Base-by-base conservation (phyloP, 1,139 yeast genomes). In the Saccharomyces hybrid region DNA sequence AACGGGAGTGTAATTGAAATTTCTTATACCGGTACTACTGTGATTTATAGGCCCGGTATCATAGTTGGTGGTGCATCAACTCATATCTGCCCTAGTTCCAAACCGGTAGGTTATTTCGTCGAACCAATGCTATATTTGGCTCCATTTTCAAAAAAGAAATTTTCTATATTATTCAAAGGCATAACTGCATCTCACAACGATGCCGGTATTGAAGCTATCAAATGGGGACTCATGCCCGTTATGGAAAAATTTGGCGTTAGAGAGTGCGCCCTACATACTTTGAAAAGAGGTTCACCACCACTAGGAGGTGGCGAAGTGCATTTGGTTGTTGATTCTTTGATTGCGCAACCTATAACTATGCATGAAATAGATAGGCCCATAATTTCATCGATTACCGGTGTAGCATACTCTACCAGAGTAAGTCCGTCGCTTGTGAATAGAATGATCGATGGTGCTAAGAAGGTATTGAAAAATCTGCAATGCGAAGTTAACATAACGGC, bases 291-390 rank as follows among this genome's bases (percentile, higher is more conserved):
- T 1, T 84, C 96, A 2, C 89, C 93, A 3, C 99, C 99, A 11
- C 73, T 78, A 38, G 99, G 98, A 23, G 99, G 98, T 20, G 99
- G 99, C 57, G 98, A 93, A 71, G 97, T 88, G 1, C 96, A 88
- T 66, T 75, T 93, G 54, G 73, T 84, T 50, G 85, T 95, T 66
- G 89, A 93, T 66, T 86, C 95, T 7, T 77, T 88, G 57, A 81
- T 91, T 52, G 79, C 95, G 4, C 93, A 86, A 66, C 97, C 98
- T 1, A 71, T 86, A 47, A 93, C 98, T 0, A 71, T 91, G 65
- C 97, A 95, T 76, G 89, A 91, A 11, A 74, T 88, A 44, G 95
- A 86, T 49, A 74, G 80, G 25, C 87, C 93, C 16, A 83, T 84
- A 61, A 81, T 89, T 51, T 78, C 85, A 13, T 84, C 95, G 46